phyloP scores from a whole-genome alignment of 1,139 yeast genomes.

The Geotrichum siamense region DNA sequence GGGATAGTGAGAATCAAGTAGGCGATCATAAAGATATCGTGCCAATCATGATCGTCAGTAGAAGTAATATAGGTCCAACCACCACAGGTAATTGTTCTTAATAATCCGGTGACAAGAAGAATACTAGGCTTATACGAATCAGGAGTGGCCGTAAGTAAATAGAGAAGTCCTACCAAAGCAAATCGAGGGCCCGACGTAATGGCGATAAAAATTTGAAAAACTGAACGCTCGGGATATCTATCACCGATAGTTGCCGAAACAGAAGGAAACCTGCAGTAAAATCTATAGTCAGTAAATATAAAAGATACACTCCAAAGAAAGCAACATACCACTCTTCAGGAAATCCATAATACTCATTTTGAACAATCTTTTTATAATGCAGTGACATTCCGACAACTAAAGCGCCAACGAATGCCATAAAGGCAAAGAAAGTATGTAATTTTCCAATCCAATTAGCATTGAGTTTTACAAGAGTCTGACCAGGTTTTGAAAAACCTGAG shows the following conservation, averaged over 20 bases:
- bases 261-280: constrained; percentile 59
- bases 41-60: constrained; percentile 94
- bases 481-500: constrained; percentile 15
- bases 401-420: constrained; percentile 67
- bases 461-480: constrained; percentile 25
- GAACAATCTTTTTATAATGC: constrained; percentile 80
- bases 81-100: constrained; percentile 90
- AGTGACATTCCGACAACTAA: constrained; percentile 61
- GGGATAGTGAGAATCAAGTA: constrained; percentile 86
- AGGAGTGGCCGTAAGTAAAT: constrained; percentile 37
- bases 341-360: constrained; percentile 77
- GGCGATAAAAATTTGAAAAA: constrained; percentile 71
- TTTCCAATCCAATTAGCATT: constrained; percentile 62
- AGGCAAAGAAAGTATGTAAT: constrained; percentile 66
- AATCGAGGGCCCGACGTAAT: constrained; percentile 63
- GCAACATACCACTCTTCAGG: constrained; percentile 88
- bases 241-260: constrained; percentile 97
- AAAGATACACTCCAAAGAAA: constrained; percentile 77
- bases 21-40: constrained; percentile 88
- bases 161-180: constrained; percentile 57
- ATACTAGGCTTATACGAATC: constrained; percentile 40
- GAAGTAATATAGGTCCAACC: constrained; percentile 98
- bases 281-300: constrained; percentile 95
- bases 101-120: constrained; percentile 51
- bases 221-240: constrained; percentile 87